phyloP scores from a whole-genome alignment of 106 monocot species.

The Posidonia australis region DNA sequence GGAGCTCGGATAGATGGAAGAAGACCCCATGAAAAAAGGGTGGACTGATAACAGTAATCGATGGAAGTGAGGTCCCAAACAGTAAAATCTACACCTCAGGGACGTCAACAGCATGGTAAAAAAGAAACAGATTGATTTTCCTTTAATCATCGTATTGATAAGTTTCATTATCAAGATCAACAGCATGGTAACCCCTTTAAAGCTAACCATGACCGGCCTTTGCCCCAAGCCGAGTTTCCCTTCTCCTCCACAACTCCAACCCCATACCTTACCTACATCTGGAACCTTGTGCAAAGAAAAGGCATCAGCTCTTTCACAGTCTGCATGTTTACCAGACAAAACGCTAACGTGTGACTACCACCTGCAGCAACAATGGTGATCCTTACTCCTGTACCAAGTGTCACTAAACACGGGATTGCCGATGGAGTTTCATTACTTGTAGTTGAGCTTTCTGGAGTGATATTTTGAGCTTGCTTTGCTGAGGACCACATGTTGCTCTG shows the following conservation, averaged over 20 bases:
- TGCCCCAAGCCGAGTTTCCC: slow-evolving; percentile 78
- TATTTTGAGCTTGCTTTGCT: no score
- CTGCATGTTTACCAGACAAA: background rate
- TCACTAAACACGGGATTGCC: slow-evolving; percentile 69
- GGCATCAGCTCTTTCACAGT: background rate
- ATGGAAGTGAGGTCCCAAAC: no score
- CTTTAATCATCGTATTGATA: slow-evolving; percentile 68
- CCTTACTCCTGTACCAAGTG: slow-evolving; percentile 45
- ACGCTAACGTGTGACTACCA: slow-evolving; percentile 77
- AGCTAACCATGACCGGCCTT: background rate
- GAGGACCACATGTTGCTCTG: no score
- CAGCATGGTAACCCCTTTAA: background rate
- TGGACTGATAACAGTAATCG: no score
- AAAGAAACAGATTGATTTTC: no score
- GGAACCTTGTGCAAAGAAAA: slow-evolving; percentile 33
- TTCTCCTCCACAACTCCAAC: slow-evolving; percentile 92
- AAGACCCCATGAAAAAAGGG: no score
- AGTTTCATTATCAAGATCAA: slow-evolving; percentile 35
- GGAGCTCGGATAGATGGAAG: no score
- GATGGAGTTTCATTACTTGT: slow-evolving; percentile 68
- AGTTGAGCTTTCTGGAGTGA: slow-evolving; percentile 42
- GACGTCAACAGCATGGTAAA: no score
- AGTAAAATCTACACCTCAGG: no score
- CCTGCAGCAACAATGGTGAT: slow-evolving; percentile 75
- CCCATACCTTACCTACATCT: slow-evolving; percentile 81